A percentile compares a stretch with the other conserved stretches of the same genome.
Evolutionary conservation across 2,329 filamentous ascomycete genomes (phyloP).

Genomic region (Sporothrix humicola): DNA sequence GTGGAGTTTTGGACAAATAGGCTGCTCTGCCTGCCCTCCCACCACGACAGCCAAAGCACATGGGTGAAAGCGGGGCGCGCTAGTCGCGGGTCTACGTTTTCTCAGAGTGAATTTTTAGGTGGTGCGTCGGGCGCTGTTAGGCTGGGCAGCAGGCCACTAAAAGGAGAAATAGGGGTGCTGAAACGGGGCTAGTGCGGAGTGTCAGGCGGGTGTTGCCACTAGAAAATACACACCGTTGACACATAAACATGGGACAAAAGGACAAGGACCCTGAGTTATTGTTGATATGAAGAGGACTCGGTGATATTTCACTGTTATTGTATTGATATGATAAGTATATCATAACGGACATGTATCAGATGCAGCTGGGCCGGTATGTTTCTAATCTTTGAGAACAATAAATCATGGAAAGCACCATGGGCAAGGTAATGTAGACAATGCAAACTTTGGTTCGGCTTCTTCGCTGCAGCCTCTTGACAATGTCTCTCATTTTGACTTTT

Average conservation of each 20-base stretch:
- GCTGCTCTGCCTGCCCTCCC: neutral
- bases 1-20: conserved; percentile 21
- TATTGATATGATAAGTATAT: no score
- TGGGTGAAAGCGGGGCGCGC: conserved; percentile 28
- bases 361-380: no score
- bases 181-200: conserved; percentile 25
- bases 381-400: no score
- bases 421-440: neutral
- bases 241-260: neutral
- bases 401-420: neutral
- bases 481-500: conserved; percentile 13
- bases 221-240: no score
- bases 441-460: neutral
- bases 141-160: conserved; percentile 7
- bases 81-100: conserved; percentile 18
- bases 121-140: neutral
- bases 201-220: neutral
- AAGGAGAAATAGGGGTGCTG: neutral
- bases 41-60: neutral
- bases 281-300: no score
- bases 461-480: neutral
- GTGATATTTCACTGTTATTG: no score
- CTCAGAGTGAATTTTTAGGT: neutral
- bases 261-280: neutral
- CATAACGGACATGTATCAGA: no score